Percentiles rank a stretch among this genome's conserved stretches.
Conservation (phyloP, 2,329 filamentous ascomycete species). For the Fusarium euwallaceae region DNA sequence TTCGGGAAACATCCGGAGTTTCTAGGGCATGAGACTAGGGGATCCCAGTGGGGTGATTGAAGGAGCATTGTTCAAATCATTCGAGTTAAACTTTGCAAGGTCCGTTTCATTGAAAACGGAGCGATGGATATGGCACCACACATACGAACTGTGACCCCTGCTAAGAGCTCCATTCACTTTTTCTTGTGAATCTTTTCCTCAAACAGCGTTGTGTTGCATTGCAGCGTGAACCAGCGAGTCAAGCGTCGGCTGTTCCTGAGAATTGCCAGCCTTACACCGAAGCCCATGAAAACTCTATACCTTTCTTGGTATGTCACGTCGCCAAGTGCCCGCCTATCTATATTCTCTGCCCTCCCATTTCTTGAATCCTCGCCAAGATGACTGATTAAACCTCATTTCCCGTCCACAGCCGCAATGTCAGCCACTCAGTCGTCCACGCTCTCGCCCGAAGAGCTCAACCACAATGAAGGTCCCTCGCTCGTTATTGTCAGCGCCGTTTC, state of each 20-base stretch:
- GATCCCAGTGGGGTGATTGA: not conserved
- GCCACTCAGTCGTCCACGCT: not conserved
- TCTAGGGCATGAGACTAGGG: not conserved
- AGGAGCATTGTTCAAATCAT: not conserved
- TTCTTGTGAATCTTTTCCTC: not conserved
- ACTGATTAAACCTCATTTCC: not conserved
- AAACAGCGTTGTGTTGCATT: not conserved
- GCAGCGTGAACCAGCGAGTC: not conserved
- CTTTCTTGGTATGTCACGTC: not conserved
- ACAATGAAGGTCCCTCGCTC: not conserved
- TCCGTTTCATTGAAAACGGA: not conserved
- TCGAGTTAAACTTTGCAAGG: conserved; percentile 1
- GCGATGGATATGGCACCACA: not conserved
- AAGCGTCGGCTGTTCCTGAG: not conserved
- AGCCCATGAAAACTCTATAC: not conserved
- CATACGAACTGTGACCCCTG: not conserved
- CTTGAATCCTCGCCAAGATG: not conserved
- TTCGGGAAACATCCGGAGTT: not conserved
- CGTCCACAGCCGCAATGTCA: not conserved
- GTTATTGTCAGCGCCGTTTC: not conserved
- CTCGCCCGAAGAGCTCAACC: not conserved
- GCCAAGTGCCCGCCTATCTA: not conserved
- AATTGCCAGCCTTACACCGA: not conserved
- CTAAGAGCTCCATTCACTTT: not conserved
- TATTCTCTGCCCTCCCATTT: not conserved